Conservation (phyloP, 2,329 filamentous ascomycete species). For the Hymenoscyphus fraxineus region DNA sequence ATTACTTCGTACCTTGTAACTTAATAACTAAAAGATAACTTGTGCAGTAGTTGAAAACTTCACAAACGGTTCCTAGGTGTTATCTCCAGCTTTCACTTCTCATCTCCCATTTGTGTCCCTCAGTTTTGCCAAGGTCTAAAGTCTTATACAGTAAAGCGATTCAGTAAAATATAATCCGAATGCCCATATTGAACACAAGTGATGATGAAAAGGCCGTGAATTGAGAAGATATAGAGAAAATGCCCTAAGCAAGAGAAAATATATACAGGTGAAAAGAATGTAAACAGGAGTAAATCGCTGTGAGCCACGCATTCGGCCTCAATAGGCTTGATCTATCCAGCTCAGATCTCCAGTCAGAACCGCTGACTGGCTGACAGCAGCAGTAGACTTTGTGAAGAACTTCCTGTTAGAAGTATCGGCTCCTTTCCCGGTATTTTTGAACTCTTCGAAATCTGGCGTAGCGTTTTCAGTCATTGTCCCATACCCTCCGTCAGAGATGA, state of each 20-base stretch:
- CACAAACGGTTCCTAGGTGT: no score
- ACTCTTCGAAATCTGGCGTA: slow-evolving; percentile 1
- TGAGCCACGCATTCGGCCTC: not conserved
- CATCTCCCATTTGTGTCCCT: no score
- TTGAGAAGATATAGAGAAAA: not conserved
- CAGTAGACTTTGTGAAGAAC: not conserved
- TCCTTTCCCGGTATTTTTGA: not conserved
- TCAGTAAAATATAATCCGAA: no score
- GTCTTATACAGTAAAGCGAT: no score
- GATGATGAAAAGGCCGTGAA: not conserved
- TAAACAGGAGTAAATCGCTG: not conserved
- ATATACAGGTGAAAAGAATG: not conserved
- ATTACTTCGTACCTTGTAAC: not conserved
- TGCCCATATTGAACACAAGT: no score
- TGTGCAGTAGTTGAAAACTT: no score
- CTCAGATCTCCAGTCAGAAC: not conserved
- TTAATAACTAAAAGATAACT: not conserved
- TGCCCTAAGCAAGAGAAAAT: not conserved
- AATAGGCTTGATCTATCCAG: not conserved
- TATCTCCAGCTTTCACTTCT: no score
- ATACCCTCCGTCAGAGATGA: not conserved
- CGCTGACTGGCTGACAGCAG: not conserved
- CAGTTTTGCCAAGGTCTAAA: no score
- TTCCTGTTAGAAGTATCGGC: not conserved
- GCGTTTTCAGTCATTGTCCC: slow-evolving; percentile 8